Conservation (phyloP, 2,329 filamentous ascomycete species). For the Beauveria caledonica region DNA sequence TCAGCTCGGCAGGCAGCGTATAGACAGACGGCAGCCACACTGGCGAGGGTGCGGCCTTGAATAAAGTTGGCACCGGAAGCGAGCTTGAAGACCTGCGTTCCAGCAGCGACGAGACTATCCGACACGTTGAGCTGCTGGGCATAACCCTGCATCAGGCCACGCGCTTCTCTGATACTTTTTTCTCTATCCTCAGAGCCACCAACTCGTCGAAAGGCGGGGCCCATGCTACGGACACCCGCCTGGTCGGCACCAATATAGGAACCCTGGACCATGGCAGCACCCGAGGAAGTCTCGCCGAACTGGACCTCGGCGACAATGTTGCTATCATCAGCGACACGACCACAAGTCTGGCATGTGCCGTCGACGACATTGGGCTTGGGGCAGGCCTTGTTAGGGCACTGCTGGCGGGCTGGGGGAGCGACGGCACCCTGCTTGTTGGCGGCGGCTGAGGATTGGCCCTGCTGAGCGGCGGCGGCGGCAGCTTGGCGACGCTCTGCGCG, state of each 20-base stretch:
- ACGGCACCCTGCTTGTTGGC: conserved; percentile 23
- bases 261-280: conserved; percentile 84
- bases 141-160: conserved; percentile 54
- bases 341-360: conserved; percentile 73
- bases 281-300: conserved; percentile 80
- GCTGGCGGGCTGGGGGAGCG: conserved; percentile 28
- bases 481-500: conserved; percentile 38
- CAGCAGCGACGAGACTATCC: conserved; percentile 55
- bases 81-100: conserved; percentile 67
- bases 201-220: conserved; percentile 52
- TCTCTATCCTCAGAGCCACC: conserved; percentile 52
- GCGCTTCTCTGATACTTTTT: conserved; percentile 50
- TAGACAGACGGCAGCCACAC: conserved; percentile 82
- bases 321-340: conserved; percentile 72
- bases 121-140: conserved; percentile 51
- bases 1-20: conserved; percentile 81
- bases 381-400: conserved; percentile 53
- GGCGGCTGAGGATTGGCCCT: conserved; percentile 21
- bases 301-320: conserved; percentile 89
- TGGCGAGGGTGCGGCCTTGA: conserved; percentile 75
- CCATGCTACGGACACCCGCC: conserved; percentile 62
- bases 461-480: conserved; percentile 20
- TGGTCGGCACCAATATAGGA: conserved; percentile 82
- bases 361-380: conserved; percentile 54
- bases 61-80: conserved; percentile 69